Evolutionary conservation across 1,139 yeast species (phyloP), one percentile per base, ranked within the genome.

Genomic region (Sugiyamaella xylanicola): DNA sequence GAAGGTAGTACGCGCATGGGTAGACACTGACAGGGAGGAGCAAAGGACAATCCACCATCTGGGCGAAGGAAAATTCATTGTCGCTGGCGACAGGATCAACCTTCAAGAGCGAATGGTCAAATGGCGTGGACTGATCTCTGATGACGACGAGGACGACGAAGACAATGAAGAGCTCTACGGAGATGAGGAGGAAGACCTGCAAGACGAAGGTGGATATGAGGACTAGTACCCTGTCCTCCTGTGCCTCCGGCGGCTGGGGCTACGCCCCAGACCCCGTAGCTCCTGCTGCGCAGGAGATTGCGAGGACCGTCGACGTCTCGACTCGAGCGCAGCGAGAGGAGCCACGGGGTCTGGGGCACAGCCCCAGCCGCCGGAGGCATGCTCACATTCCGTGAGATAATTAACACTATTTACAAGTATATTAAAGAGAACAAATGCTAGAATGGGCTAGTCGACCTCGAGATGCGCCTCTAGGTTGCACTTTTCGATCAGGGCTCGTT

Each of bases 401-500:
- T n/a, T n/a, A n/a, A n/a, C n/a, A n/a, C n/a, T n/a, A n/a, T n/a
- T n/a, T n/a, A n/a, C n/a, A n/a, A n/a, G n/a, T n/a, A n/a, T n/a
- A n/a, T n/a, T n/a, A n/a, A n/a, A n/a, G n/a, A n/a, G n/a, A n/a
- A n/a, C n/a, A n/a, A n/a, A n/a, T n/a, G n/a, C n/a, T n/a, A n/a
- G n/a, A n/a, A 5, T 25, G 9, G 5, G 29, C 54, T 48, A 43
- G 35, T 51, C 55, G n/a, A 53, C 51, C 16, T 55, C 54, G 39
- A 54, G 17, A 16, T 55, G 50, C 3, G 51, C 51, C 39, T 63
- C 66, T 39, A 65, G 57, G 44, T 59, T 57, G 51, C 66, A 64
- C 35, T 57, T 51, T 15, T 61, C 61, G n/a, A 69, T 67, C 16
- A 60, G 56, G 3, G 56, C 55, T 21, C 63, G 65, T 50, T 69